A percentile compares a stretch with the other conserved stretches of the same genome.
These are phyloP conservation scores for Aphanomyces astaci DNA, from an alignment of 352 stramenopile species.

Conservation along the genomic window DNA sequence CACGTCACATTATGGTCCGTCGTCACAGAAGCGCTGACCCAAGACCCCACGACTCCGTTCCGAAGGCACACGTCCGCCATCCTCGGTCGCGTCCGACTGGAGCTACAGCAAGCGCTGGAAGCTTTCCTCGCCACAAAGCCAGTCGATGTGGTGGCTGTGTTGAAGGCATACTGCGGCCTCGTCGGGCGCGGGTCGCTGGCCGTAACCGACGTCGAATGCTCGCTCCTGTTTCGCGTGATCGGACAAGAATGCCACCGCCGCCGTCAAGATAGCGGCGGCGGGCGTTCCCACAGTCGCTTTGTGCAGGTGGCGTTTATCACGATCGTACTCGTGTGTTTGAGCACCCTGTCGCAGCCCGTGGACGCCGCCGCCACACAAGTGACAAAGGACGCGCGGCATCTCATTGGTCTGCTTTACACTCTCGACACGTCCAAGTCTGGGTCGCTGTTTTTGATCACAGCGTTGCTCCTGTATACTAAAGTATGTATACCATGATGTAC, in stretches of 20 bases:
- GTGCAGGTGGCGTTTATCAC: constrained; percentile 1
- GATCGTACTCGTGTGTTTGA: constrained; percentile 4
- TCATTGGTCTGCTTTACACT: constrained; percentile 5
- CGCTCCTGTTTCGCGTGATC: neutral
- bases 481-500: neutral
- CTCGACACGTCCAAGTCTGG: neutral
- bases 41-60: neutral
- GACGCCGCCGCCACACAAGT: neutral
- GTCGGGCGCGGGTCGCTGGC: constrained; percentile 1
- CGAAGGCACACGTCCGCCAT: neutral
- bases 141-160: neutral
- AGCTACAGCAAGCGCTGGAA: neutral
- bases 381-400: constrained; percentile 1
- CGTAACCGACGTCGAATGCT: neutral
- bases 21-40: neutral
- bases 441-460: constrained; percentile 3
- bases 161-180: constrained; percentile 16
- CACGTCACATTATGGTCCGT: constrained; percentile 1
- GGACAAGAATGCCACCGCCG: neutral
- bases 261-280: neutral
- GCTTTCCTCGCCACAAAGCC: too few relatives aligned
- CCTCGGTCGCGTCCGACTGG: neutral
- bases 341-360: neutral
- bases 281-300: neutral
- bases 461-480: constrained; percentile 21